Evolutionary conservation across 2,329 filamentous ascomycete species (phyloP).

Genomic region (Colletotrichum cordylinicola): DNA sequence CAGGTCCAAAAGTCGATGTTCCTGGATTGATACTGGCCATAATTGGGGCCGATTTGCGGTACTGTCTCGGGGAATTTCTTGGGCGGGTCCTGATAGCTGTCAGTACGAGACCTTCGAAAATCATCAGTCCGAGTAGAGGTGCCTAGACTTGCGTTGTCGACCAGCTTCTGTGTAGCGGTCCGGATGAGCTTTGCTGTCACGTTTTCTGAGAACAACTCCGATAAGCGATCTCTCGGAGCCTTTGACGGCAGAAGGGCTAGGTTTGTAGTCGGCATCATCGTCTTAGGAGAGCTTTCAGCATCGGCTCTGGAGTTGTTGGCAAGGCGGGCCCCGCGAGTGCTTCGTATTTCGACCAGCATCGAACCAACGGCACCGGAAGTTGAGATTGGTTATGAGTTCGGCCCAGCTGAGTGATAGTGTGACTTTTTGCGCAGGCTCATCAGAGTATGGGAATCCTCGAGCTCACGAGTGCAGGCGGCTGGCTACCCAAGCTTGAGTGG

Average conservation of each 20-base stretch:
- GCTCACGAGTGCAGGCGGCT: background rate
- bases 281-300: background rate
- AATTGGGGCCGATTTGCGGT: background rate
- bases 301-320: background rate
- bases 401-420: background rate
- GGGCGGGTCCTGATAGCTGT: background rate
- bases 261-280: background rate
- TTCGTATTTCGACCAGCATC: background rate
- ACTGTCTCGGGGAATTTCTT: background rate
- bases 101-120: background rate
- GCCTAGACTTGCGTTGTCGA: background rate
- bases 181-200: conserved; percentile 15
- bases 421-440: background rate
- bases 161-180: background rate
- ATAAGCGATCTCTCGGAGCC: background rate
- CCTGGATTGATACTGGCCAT: background rate
- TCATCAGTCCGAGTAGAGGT: background rate
- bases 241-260: background rate
- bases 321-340: background rate
- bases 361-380: background rate
- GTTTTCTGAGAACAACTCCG: conserved; percentile 4
- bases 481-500: background rate
- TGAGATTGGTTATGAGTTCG: background rate
- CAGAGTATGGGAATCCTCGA: too few species aligned
- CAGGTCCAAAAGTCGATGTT: conserved; percentile 19